These are phyloP conservation scores for Penicillium sp. DNA, from an alignment of 2,329 filamentous ascomycete genomes.

Conservation along the genomic window DNA sequence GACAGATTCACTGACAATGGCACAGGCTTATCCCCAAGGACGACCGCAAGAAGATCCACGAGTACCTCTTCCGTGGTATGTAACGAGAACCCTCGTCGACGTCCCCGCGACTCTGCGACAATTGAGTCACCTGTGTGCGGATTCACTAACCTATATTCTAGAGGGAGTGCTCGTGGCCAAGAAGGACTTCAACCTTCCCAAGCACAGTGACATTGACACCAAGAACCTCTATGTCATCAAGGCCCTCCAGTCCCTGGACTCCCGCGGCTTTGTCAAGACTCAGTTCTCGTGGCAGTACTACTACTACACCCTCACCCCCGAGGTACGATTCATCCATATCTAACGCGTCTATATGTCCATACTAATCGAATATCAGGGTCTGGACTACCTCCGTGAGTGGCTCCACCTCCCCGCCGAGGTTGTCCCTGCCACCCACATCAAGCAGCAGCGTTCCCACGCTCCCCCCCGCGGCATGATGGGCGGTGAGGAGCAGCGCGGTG, in stretches of 20 bases:
- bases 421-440: slow-evolving; percentile 99
- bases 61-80: slow-evolving; percentile 94
- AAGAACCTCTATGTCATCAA: slow-evolving; percentile 99
- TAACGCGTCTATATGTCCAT: neutral
- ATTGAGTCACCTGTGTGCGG: neutral
- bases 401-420: slow-evolving; percentile 99
- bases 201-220: slow-evolving; percentile 97
- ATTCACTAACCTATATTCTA: slow-evolving; percentile 33
- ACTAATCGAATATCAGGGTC: slow-evolving; percentile 56
- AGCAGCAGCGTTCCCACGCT: slow-evolving; percentile 98
- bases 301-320: slow-evolving; percentile 99
- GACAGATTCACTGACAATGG: slow-evolving; percentile 18
- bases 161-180: slow-evolving; percentile 89
- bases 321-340: slow-evolving; percentile 44
- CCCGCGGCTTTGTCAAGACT: slow-evolving; percentile 98
- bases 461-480: slow-evolving; percentile 98
- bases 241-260: slow-evolving; percentile 96
- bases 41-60: slow-evolving; percentile 99
- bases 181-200: slow-evolving; percentile 98
- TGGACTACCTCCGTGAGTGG: slow-evolving; percentile 99
- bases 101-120: slow-evolving; percentile 7
- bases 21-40: slow-evolving; percentile 97
- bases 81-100: slow-evolving; percentile 23
- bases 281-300: slow-evolving; percentile 99
- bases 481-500: slow-evolving; percentile 68